Evolutionary conservation across 352 stramenopile genomes (phyloP), one percentile per base, ranked within the genome.

Genomic region (Globisporangium takayamanum): DNA sequence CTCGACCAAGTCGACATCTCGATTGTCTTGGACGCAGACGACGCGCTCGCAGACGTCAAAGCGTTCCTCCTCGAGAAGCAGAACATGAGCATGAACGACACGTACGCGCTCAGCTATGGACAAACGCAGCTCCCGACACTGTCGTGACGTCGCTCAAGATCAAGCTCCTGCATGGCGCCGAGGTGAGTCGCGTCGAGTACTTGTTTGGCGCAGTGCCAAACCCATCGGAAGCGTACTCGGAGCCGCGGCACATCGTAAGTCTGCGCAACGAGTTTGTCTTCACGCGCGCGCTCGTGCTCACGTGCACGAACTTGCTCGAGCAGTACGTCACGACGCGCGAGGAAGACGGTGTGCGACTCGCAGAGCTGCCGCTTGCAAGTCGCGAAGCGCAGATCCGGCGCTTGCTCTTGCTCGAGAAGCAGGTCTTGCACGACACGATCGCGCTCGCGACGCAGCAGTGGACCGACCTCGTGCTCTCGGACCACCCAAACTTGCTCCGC

Each of bases 341-440:
- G 33, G 48, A 78, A 41, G 73, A 78, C 51, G 45, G 50, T 78
- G 12, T 41, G 45, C 6, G 44, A 48, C 44, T 53, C 78, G 28
- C 20, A 30, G 0, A 26, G 55, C 4, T 36, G 61, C 2, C 15
- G 53, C 4, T 57, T 7, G 64, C 50, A 33, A 64, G 50, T 30
- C 68, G 66, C 6, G 62, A 60, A 30, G 58, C 66, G 1, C 67
- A 89, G 6, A 67, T 84, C 0, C 55, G 72, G n/a, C 73, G 70
- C 30, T 64, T 68, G 15, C 64, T 89, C 0, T 57, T 84, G 49
- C 63, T 80, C 53, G 79, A 89, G 62, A 89, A 89, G 51, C 55
- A 76, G 44, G 84, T 87, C 54, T 54, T 89, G 15, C 66, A 78
- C 26, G 55, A 86, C 59, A 73, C 76, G 14, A 69, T 84, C 57